phyloP scores from a whole-genome alignment of 805 yeast genomes.

The Candida wancherniae region DNA sequence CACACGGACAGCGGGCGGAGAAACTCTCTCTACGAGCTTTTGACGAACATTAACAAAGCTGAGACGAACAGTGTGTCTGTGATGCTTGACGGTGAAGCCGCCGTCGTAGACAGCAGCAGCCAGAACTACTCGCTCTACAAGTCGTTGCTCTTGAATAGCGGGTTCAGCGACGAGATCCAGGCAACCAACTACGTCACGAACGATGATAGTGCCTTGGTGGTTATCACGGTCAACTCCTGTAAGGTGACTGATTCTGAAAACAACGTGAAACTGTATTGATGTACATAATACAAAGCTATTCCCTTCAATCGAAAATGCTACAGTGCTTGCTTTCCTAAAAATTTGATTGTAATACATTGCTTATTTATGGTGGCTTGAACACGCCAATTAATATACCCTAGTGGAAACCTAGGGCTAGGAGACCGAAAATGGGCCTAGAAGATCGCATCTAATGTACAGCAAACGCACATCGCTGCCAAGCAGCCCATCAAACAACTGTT shows the following conservation, averaged over 20 bases:
- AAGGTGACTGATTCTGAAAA: slow-evolving; percentile 77
- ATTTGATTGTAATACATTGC: too few species aligned
- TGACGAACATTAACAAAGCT: slow-evolving; percentile 72
- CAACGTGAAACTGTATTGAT: slow-evolving; percentile 38
- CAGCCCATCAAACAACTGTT: slow-evolving; percentile 35
- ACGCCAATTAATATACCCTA: too few species aligned
- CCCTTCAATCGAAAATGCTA: background rate
- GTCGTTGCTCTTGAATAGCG: slow-evolving; percentile 52
- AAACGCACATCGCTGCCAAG: slow-evolving; percentile 37
- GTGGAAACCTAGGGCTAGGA: too few species aligned
- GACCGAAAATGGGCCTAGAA: slow-evolving; percentile 11
- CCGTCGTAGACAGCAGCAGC: slow-evolving; percentile 38
- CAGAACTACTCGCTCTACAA: slow-evolving; percentile 58
- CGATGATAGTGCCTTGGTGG: slow-evolving; percentile 60
- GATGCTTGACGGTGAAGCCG: slow-evolving; percentile 71
- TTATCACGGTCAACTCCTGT: slow-evolving; percentile 61
- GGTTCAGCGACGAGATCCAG: slow-evolving; percentile 68
- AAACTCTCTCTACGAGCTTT: slow-evolving; percentile 42
- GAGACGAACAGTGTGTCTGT: slow-evolving; percentile 75
- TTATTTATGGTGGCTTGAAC: too few species aligned
- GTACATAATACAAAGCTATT: background rate
- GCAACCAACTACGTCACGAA: slow-evolving; percentile 39
- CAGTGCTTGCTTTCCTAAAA: too few species aligned
- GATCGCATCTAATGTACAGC: slow-evolving; percentile 30
- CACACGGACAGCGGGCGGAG: slow-evolving; percentile 21